Evolutionary conservation across 2,329 filamentous ascomycete genomes (phyloP).

Genomic region (Beauveria asiatica): DNA sequence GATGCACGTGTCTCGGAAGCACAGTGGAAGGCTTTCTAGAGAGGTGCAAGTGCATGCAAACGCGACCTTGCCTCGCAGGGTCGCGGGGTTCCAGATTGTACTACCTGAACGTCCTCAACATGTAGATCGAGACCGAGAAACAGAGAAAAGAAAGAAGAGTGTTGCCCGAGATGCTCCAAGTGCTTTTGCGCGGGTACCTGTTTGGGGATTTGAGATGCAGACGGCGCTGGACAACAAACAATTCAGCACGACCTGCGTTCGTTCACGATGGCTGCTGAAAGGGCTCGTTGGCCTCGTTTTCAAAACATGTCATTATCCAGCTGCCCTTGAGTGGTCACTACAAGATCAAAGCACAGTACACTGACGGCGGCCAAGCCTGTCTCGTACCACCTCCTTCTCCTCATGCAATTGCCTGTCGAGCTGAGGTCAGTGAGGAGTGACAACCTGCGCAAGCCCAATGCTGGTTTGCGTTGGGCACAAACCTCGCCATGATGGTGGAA

Average conservation of each 20-base stretch:
- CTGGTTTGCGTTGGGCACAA: not conserved
- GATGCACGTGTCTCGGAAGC: slow-evolving; percentile 4
- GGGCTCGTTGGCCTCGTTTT: too few species aligned
- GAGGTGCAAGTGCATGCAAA: not conserved
- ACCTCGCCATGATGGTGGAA: not conserved
- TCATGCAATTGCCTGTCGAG: not conserved
- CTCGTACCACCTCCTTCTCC: not conserved
- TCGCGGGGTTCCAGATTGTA: not conserved
- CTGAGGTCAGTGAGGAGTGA: not conserved
- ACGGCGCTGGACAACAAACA: not conserved
- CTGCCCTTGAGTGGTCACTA: not conserved
- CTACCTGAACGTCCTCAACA: not conserved
- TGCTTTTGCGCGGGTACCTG: too few species aligned
- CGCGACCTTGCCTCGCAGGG: not conserved
- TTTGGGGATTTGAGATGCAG: too few species aligned
- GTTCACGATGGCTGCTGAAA: too few species aligned
- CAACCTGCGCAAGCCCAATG: not conserved
- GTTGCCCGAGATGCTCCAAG: too few species aligned
- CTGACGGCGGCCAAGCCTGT: not conserved
- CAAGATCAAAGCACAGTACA: not conserved
- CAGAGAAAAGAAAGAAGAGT: not conserved
- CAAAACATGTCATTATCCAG: not conserved
- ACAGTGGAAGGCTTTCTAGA: not conserved
- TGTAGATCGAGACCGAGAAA: not conserved
- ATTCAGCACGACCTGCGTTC: not conserved